These are phyloP conservation scores for Kwoniella shandongensis DNA, from an alignment of 768 basidiomycete species.

Conservation along the genomic window DNA sequence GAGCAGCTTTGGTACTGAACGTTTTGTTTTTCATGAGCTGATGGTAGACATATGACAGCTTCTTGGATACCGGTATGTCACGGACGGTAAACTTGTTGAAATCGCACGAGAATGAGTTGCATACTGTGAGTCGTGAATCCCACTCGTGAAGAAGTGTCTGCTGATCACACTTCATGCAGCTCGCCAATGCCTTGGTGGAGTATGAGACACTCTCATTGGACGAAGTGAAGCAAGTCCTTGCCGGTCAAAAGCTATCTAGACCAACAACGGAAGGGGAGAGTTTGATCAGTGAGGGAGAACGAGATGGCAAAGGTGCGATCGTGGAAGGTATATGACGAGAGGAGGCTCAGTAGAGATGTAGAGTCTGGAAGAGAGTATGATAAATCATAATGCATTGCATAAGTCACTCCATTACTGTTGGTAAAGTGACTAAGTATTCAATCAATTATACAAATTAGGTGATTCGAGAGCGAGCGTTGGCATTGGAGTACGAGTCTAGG, in stretches of 20 bases:
- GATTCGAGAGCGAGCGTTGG: too few relatives aligned
- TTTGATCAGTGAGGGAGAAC: constrained; percentile 31
- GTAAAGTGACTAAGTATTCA: too few relatives aligned
- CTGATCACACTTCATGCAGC: constrained; percentile 56
- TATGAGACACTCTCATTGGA: constrained; percentile 87
- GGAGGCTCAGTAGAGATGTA: not conserved
- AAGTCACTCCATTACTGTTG: constrained; percentile 14
- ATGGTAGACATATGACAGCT: constrained; percentile 45
- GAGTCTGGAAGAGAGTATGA: not conserved
- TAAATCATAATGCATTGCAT: constrained; percentile 2
- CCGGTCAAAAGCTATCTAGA: constrained; percentile 62
- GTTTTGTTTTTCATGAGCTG: constrained; percentile 13
- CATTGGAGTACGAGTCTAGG: too few relatives aligned
- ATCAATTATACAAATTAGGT: not conserved
- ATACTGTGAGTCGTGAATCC: constrained; percentile 55
- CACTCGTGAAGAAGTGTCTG: not conserved
- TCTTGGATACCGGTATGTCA: constrained; percentile 69
- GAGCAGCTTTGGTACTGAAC: constrained; percentile 51
- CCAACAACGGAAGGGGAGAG: constrained; percentile 31
- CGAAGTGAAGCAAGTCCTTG: constrained; percentile 82
- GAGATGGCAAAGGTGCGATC: constrained; percentile 25
- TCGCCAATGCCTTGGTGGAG: constrained; percentile 88
- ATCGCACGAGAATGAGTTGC: constrained; percentile 70
- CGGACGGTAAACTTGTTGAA: constrained; percentile 68
- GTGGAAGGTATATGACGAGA: constrained; percentile 41